Percentiles rank a stretch among this genome's conserved stretches.
Evolutionary conservation across 257 asterid genomes (phyloP).

Genomic region (Nicotiana benthamiana): DNA sequence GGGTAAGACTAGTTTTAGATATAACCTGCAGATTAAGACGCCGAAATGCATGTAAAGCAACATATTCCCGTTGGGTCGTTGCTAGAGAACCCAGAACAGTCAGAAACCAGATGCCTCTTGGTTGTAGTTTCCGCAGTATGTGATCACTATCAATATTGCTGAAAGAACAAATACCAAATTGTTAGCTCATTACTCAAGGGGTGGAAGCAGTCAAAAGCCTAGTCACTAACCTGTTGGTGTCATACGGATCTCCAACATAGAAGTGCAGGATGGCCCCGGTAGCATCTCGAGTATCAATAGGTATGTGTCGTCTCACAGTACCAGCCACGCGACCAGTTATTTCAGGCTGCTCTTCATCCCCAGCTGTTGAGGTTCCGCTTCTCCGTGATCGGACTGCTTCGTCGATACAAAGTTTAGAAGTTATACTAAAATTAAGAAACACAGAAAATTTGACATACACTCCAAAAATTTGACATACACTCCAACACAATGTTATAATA

Average conservation of each 20-base stretch:
- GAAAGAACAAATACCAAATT: slow-evolving; percentile 12
- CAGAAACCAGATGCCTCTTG: slow-evolving; percentile 80
- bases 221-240: slow-evolving; percentile 56
- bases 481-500: neutral
- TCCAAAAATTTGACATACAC: slow-evolving; percentile 2
- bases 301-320: slow-evolving; percentile 85
- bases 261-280: slow-evolving; percentile 90
- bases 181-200: neutral
- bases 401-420: neutral
- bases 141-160: slow-evolving; percentile 78
- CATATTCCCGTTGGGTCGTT: slow-evolving; percentile 89
- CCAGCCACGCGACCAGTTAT: slow-evolving; percentile 89
- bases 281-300: slow-evolving; percentile 84
- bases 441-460: slow-evolving; percentile 1
- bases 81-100: slow-evolving; percentile 90
- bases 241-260: slow-evolving; percentile 81
- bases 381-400: slow-evolving; percentile 62
- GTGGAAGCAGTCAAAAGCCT: neutral
- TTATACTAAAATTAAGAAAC: slow-evolving; percentile 1
- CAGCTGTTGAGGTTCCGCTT: slow-evolving; percentile 39
- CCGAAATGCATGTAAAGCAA: slow-evolving; percentile 92
- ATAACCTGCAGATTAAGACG: slow-evolving; percentile 86
- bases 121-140: slow-evolving; percentile 80
- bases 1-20: neutral
- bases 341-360: slow-evolving; percentile 68